Evolutionary conservation across 371 early-diverging fungal genomes (phyloP).

Genomic region (Apophysomyces variabilis): DNA sequence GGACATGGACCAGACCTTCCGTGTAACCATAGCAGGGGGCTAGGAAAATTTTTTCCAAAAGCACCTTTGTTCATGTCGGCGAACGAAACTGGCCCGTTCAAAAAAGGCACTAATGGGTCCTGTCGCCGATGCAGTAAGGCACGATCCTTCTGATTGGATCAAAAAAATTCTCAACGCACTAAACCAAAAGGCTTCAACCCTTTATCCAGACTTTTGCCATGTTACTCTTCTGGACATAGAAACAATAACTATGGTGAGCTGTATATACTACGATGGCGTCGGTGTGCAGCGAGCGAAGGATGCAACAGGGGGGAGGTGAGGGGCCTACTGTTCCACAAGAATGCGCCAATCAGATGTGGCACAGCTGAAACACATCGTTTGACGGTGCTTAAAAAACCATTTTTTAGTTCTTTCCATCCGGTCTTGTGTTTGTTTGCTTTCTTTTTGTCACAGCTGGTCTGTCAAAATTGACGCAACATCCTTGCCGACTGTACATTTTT

Average conservation of each 20-base stretch:
- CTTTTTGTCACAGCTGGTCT: constrained; percentile 12
- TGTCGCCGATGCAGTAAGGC: background rate
- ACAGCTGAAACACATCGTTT: constrained; percentile 9
- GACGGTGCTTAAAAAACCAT: constrained; percentile 9
- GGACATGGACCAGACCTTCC: constrained; percentile 9
- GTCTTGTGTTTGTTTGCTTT: constrained; percentile 10
- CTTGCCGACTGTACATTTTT: constrained; percentile 3
- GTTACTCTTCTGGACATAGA: no score
- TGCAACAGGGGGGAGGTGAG: background rate
- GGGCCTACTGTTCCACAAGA: constrained; percentile 10
- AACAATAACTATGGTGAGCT: background rate
- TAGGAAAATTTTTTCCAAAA: constrained; percentile 9
- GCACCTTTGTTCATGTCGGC: constrained; percentile 5
- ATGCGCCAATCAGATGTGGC: constrained; percentile 4
- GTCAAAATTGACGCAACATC: constrained; percentile 12
- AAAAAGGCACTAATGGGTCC: constrained; percentile 1
- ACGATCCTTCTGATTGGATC: background rate
- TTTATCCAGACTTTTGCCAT: no score
- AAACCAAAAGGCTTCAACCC: background rate
- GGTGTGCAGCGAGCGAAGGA: constrained; percentile 5
- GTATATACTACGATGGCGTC: background rate
- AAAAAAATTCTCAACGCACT: background rate
- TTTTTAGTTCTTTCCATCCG: constrained; percentile 10
- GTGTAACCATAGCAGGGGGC: constrained; percentile 4
- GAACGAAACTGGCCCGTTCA: background rate